Base-by-base conservation (phyloP, 2,329 filamentous ascomycete genomes). In the Rhinocladiella mackenziei region DNA sequence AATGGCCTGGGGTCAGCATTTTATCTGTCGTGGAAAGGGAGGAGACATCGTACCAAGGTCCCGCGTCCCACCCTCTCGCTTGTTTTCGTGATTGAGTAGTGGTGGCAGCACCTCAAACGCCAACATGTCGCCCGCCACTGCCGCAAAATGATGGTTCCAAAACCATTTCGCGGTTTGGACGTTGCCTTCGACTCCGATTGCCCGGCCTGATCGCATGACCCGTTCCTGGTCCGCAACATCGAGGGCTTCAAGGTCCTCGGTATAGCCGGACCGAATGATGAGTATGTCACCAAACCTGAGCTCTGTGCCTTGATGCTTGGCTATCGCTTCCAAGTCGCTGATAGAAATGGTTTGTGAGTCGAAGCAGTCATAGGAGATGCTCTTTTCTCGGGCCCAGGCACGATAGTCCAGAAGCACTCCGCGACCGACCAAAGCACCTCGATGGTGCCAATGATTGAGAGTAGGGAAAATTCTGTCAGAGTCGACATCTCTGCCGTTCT, bases 221-320 rank as follows among this genome's bases (percentile, higher is more conserved):
- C 54, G 55, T 18, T 53, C 55, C 20, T 67, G 62, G 29, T 67
- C 61, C n/a, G 59, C 61, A 2, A 60, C 53, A 1, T 53, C 63
- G 4, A 70, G 73, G 2, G 62, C 62, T 50, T 78, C 66, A 38
- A 84, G 75, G 5, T 73, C 67, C 54, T 82, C 74, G 6, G 80
- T 77, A 53, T 75, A 78, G 0, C 83, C 83, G 1, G 76, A 80
- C 10, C 83, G 73, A 11, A 87, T 60, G 37, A 86, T 69, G 9
- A 87, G 68, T 43, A 87, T 76, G 50, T 86, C 82, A 5, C 83
- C 83, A 2, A 72, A 62, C 45, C 69, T 70, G 54, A 79, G 71
- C 48, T 76, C 70, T 32, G 74, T 75, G 15, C 75, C 75, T 49
- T 77, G 70, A 1, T 69, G 61, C 3, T 66, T 64, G 0, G 77